Conservation (phyloP, 2,329 filamentous ascomycete species). For the Fusarium brevicatenulatum region DNA sequence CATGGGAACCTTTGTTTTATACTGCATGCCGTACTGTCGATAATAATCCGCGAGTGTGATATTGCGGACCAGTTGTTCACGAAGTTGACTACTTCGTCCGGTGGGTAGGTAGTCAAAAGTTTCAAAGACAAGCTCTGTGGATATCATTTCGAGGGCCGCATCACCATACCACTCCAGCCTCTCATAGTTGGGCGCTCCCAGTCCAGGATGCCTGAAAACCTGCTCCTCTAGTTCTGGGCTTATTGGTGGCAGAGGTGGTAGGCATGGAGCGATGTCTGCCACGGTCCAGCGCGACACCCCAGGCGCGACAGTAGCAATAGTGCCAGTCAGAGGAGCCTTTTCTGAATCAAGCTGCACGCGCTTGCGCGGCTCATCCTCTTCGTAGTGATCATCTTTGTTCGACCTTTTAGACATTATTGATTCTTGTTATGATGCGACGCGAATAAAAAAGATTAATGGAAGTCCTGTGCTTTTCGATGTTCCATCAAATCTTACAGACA, state of each 20-base stretch:
- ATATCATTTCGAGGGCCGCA: slow-evolving; percentile 81
- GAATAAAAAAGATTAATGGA: not conserved
- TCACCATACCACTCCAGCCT: slow-evolving; percentile 90
- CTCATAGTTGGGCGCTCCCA: slow-evolving; percentile 69
- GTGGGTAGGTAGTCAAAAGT: slow-evolving; percentile 72
- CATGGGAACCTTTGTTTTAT: slow-evolving; percentile 66
- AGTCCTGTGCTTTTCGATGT: not conserved
- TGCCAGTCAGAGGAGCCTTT: not conserved
- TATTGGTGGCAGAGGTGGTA: slow-evolving; percentile 71
- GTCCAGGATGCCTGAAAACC: slow-evolving; percentile 74
- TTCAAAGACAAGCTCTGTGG: slow-evolving; percentile 78
- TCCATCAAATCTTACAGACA: not conserved
- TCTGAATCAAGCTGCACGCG: slow-evolving; percentile 20
- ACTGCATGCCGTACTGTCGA: slow-evolving; percentile 74
- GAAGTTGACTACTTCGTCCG: slow-evolving; percentile 78
- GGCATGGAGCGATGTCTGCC: slow-evolving; percentile 56
- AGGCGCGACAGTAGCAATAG: slow-evolving; percentile 13
- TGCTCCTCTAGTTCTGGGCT: slow-evolving; percentile 69
- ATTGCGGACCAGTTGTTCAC: slow-evolving; percentile 85
- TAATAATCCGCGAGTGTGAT: slow-evolving; percentile 78
- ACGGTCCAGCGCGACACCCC: slow-evolving; percentile 56
- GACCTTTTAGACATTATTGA: slow-evolving; percentile 15
- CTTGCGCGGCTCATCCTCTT: slow-evolving; percentile 27
- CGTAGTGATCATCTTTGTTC: not conserved
- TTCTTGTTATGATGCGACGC: not conserved